phyloP scores from a whole-genome alignment of 805 yeast genomes.

The Kuraishia floccosa region DNA sequence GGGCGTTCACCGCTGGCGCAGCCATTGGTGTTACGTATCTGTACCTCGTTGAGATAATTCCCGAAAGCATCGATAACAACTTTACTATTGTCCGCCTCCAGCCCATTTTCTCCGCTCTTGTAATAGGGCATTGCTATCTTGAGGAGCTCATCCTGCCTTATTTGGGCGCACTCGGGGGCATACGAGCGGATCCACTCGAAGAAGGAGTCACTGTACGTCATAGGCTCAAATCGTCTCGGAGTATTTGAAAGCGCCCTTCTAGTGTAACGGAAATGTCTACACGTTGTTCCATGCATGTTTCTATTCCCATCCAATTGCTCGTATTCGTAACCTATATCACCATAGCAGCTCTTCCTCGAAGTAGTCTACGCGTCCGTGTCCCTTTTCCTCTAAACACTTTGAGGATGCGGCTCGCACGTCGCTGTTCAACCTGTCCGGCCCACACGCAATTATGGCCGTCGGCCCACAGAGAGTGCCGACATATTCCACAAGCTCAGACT shows the following conservation, averaged over 20 bases:
- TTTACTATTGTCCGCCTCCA: neutral
- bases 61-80: neutral
- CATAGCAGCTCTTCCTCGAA: neutral
- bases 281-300: no score
- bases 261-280: no score
- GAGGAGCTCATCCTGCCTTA: slow-evolving; percentile 2
- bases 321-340: no score
- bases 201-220: neutral
- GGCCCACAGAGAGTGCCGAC: neutral
- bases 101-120: slow-evolving; percentile 1
- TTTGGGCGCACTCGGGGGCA: neutral
- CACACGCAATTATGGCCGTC: neutral
- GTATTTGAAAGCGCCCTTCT: no score
- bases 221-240: no score
- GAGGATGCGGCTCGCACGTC: neutral
- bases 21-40: neutral
- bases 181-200: slow-evolving; percentile 1
- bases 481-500: neutral
- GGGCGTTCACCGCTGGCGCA: neutral
- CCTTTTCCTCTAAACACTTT: neutral
- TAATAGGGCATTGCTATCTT: neutral
- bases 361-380: slow-evolving; percentile 1
- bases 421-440: neutral
- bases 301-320: no score
- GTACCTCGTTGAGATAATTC: slow-evolving; percentile 1